A percentile compares a stretch with the other conserved stretches of the same genome.
phyloP scores from a whole-genome alignment of 352 stramenopile species.

The Phytophthora hibernalis region DNA sequence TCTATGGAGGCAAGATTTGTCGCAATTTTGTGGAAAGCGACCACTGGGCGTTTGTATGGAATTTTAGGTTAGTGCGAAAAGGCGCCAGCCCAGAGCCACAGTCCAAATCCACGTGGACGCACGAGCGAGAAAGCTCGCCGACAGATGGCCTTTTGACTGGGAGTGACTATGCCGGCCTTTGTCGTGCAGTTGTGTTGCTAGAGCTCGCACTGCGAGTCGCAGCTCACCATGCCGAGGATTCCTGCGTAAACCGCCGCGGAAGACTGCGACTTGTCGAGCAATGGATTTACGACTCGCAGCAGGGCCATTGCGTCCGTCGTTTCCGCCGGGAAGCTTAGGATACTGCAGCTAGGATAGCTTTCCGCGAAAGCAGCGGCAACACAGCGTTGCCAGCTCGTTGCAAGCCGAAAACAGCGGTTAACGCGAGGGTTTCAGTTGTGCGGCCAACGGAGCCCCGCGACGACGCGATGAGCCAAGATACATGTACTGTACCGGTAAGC shows the following conservation, averaged over 20 bases:
- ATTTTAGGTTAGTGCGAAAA: conserved; percentile 21
- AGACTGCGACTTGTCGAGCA: too few species aligned
- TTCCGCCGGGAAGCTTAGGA: too few species aligned
- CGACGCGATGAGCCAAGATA: conserved; percentile 9
- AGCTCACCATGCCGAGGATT: not conserved
- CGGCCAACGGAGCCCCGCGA: conserved; percentile 8
- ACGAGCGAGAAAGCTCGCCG: conserved; percentile 23
- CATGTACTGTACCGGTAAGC: too few species aligned
- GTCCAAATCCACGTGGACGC: conserved; percentile 44
- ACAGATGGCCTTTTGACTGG: conserved; percentile 31
- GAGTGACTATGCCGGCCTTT: conserved; percentile 23
- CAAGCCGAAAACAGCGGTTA: conserved; percentile 12
- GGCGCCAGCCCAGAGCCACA: conserved; percentile 29
- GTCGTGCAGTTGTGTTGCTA: conserved; percentile 17
- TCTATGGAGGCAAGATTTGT: conserved; percentile 39
- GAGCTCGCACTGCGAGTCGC: too few species aligned
- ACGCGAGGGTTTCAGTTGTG: not conserved
- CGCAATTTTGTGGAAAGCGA: conserved; percentile 35
- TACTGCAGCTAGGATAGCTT: too few species aligned
- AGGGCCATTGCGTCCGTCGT: too few species aligned
- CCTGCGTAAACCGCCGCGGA: conserved; percentile 2
- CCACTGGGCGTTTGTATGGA: conserved; percentile 23
- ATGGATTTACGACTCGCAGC: too few species aligned
- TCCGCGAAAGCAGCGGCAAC: conserved; percentile 18
- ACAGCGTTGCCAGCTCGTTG: conserved; percentile 1